Evolutionary conservation across 331 rosid species (phyloP).

Genomic region (Pyracantha coccinea): DNA sequence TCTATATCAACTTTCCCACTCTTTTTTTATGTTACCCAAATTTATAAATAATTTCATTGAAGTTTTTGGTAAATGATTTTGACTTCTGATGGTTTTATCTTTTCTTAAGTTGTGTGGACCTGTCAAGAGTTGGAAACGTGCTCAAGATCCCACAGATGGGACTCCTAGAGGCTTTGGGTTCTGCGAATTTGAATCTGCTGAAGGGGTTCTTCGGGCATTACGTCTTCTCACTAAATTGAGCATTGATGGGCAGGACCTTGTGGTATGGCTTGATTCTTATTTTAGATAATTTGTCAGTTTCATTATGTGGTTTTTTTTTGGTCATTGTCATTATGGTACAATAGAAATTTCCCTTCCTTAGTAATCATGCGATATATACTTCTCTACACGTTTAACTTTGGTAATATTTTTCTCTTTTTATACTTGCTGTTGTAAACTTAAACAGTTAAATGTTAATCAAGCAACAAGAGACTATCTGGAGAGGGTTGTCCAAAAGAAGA

Average conservation of each 20-base stretch:
- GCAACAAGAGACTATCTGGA: slow-evolving; percentile 61
- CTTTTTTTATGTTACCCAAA: neutral
- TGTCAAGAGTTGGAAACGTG: slow-evolving; percentile 96
- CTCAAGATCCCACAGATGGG: slow-evolving; percentile 81
- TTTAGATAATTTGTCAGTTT: neutral
- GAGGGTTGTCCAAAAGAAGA: slow-evolving; percentile 59
- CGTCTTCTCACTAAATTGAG: slow-evolving; percentile 79
- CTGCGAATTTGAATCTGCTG: slow-evolving; percentile 93
- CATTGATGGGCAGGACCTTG: slow-evolving; percentile 88
- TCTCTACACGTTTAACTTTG: neutral
- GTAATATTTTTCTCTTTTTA: neutral
- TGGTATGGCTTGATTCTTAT: slow-evolving; percentile 41
- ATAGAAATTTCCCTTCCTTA: neutral
- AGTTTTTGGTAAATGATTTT: neutral
- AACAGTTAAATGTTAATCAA: slow-evolving; percentile 68
- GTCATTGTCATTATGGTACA: neutral
- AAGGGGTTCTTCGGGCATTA: slow-evolving; percentile 95
- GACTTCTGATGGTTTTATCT: slow-evolving; percentile 16
- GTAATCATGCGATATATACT: neutral
- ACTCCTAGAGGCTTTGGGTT: slow-evolving; percentile 89
- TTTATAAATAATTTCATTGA: neutral
- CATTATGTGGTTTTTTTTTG: neutral
- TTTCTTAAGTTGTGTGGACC: slow-evolving; percentile 76
- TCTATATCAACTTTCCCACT: neutral
- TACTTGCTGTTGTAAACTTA: neutral